A percentile compares a stretch with the other conserved stretches of the same genome.
phyloP scores from a whole-genome alignment of 2,329 filamentous ascomycete species.

The Fusarium stilboides region DNA sequence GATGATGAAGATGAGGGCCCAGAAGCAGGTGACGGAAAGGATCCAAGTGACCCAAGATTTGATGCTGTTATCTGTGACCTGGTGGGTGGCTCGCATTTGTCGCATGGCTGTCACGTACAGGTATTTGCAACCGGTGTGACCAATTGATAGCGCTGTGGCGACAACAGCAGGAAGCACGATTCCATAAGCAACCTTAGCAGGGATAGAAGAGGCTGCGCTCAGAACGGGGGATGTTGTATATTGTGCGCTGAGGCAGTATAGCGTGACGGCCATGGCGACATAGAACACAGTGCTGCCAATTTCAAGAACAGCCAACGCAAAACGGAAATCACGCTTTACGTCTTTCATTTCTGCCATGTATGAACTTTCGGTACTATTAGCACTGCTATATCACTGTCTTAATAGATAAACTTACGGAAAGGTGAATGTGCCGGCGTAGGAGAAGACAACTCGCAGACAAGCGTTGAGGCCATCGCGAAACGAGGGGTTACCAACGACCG shows the following conservation, averaged over 20 bases:
- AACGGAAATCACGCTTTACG: constrained; percentile 41
- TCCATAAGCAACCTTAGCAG: constrained; percentile 50
- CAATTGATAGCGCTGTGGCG: constrained; percentile 45
- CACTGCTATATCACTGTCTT: rapidly evolving
- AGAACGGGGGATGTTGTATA: constrained; percentile 46
- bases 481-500: constrained; percentile 35
- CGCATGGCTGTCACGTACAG: constrained; percentile 41
- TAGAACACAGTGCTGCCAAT: constrained; percentile 47
- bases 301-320: constrained; percentile 44
- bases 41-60: constrained; percentile 51
- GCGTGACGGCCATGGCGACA: constrained; percentile 40
- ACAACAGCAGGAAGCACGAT: constrained; percentile 47
- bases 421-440: constrained; percentile 49
- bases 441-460: constrained; percentile 44
- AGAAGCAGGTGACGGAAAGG: constrained; percentile 40
- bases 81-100: constrained; percentile 34
- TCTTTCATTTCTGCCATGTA: constrained; percentile 51
- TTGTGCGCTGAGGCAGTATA: constrained; percentile 48
- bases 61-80: constrained; percentile 42
- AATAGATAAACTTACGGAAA: constrained; percentile 34
- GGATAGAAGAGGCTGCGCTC: constrained; percentile 39
- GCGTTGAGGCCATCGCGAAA: constrained; percentile 48
- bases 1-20: constrained; percentile 48
- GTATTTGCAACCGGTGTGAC: constrained; percentile 50
- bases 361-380: neutral